Evolutionary conservation across 2,329 filamentous ascomycete genomes (phyloP).

Genomic region (Aspergillus neotritici): DNA sequence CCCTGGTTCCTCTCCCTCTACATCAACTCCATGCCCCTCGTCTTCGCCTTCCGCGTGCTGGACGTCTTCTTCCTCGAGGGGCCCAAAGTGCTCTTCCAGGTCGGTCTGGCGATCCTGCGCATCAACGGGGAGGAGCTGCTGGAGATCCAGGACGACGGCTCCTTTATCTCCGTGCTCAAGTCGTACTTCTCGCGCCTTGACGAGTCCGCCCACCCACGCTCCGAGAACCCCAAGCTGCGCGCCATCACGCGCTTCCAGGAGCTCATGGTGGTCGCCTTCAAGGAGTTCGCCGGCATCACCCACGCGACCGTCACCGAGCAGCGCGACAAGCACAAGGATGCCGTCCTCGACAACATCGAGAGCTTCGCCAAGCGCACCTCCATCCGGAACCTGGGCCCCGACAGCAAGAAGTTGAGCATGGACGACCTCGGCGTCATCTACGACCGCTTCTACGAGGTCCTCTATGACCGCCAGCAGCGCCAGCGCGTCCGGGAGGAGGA

Average conservation of each 20-base stretch:
- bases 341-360: constrained; percentile 91
- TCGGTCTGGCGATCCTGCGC: constrained; percentile 89
- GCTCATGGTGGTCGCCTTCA: constrained; percentile 98
- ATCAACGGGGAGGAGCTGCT: constrained; percentile 96
- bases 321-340: constrained; percentile 86
- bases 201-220: constrained; percentile 91
- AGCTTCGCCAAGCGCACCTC: constrained; percentile 96
- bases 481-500: constrained; percentile 72
- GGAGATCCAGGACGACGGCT: constrained; percentile 88
- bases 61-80: constrained; percentile 99
- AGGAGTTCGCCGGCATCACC: constrained; percentile 93
- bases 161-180: constrained; percentile 94
- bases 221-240: constrained; percentile 87
- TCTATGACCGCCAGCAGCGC: constrained; percentile 88
- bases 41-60: constrained; percentile 92
- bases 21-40: constrained; percentile 98
- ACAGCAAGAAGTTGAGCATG: constrained; percentile 81
- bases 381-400: constrained; percentile 88
- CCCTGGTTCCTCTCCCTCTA: constrained; percentile 98
- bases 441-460: constrained; percentile 83
- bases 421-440: constrained; percentile 88
- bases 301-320: constrained; percentile 87
- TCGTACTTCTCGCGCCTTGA: constrained; percentile 89
- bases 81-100: constrained; percentile 94
- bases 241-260: constrained; percentile 96